Percentiles rank a stretch among this genome's conserved stretches.
phyloP scores from a whole-genome alignment of 306 rosid species.

The Vicia villosa region DNA sequence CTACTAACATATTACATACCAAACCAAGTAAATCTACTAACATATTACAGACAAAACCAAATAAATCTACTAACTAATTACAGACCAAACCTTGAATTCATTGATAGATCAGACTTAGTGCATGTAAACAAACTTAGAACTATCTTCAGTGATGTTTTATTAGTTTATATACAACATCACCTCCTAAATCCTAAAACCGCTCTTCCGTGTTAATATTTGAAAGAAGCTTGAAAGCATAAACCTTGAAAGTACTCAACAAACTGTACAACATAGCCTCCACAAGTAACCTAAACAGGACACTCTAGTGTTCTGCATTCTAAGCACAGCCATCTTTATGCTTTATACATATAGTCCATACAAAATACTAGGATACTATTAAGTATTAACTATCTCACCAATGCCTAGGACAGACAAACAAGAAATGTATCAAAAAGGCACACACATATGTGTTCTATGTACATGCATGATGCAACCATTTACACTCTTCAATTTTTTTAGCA shows the following conservation, averaged over 20 bases:
- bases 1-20: too few species aligned
- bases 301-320: conserved; percentile 34
- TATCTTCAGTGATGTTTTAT: conserved; percentile 19
- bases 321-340: conserved; percentile 23
- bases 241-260: conserved; percentile 42
- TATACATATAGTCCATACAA: conserved; percentile 33
- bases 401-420: conserved; percentile 33
- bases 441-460: conserved; percentile 19
- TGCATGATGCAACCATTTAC: conserved; percentile 31
- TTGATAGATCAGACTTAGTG: neutral
- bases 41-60: too few species aligned
- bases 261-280: conserved; percentile 59
- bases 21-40: too few species aligned
- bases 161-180: conserved; percentile 41
- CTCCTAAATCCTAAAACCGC: conserved; percentile 29
- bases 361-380: conserved; percentile 29
- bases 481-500: conserved; percentile 24
- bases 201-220: conserved; percentile 24
- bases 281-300: conserved; percentile 42
- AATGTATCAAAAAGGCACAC: conserved; percentile 20
- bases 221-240: conserved; percentile 33
- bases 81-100: too few species aligned
- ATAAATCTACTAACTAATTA: too few species aligned
- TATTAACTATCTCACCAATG: neutral
- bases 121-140: conserved; percentile 11